phyloP scores from a whole-genome alignment of 1,139 yeast species.

The Geotrichum europaeum region DNA sequence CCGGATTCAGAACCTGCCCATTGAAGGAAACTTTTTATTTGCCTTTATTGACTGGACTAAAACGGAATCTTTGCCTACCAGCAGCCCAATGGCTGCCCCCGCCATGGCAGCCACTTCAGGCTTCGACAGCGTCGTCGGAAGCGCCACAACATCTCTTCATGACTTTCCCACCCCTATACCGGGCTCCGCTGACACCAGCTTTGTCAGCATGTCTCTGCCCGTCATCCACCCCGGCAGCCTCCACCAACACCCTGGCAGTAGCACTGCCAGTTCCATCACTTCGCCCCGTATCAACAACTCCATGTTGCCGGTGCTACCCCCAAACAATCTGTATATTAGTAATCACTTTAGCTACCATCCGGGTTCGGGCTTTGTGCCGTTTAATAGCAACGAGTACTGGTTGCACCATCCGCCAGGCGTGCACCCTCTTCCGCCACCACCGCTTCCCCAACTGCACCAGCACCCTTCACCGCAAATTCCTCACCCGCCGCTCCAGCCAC shows the following conservation, averaged over 20 bases:
- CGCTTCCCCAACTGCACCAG: slow-evolving; percentile 13
- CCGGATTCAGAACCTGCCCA: background rate
- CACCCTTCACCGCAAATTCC: slow-evolving; percentile 2
- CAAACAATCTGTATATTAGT: background rate
- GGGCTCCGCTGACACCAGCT: background rate
- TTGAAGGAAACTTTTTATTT: background rate
- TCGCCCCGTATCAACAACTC: background rate
- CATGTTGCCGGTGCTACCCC: background rate
- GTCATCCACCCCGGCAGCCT: background rate
- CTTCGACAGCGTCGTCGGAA: background rate
- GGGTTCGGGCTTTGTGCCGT: background rate
- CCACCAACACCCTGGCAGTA: background rate
- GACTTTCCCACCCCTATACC: background rate
- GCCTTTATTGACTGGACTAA: background rate
- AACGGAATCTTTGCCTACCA: background rate
- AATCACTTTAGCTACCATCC: background rate
- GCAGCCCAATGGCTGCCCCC: background rate
- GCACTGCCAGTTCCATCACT: background rate
- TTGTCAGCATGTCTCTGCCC: background rate
- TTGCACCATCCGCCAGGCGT: background rate
- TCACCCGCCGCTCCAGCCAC: slow-evolving; percentile 2
- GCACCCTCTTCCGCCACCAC: slow-evolving; percentile 5
- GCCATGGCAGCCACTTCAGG: background rate
- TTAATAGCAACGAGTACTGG: background rate
- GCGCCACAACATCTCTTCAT: background rate